phyloP scores from a whole-genome alignment of 495 filamentous ascomycete species.

The Penicillium psychrofluorescens region DNA sequence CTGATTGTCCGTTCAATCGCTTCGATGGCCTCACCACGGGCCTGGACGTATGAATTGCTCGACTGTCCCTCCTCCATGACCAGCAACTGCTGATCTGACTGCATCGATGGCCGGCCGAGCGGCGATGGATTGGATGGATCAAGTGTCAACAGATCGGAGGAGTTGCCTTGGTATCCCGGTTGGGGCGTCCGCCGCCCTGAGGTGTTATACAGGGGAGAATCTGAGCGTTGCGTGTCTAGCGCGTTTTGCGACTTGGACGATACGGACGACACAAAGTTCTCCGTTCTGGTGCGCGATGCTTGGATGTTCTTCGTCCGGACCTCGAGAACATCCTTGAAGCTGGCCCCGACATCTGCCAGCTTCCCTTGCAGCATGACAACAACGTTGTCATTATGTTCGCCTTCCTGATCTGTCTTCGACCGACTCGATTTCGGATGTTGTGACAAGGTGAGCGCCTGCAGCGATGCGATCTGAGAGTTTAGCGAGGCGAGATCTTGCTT shows the following conservation, averaged over 20 bases:
- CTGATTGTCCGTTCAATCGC: conserved; percentile 92
- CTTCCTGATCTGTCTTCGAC: conserved; percentile 66
- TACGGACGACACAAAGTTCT: conserved; percentile 91
- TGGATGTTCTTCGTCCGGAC: conserved; percentile 98
- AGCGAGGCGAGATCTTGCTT: conserved; percentile 92
- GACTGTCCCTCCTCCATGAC: conserved; percentile 91
- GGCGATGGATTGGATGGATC: conserved; percentile 63
- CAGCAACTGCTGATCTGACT: conserved; percentile 80
- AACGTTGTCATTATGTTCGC: conserved; percentile 96
- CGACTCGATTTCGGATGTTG: conserved; percentile 61
- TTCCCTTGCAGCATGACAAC: conserved; percentile 90
- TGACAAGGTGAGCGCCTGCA: conserved; percentile 64
- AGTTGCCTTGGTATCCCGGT: conserved; percentile 42
- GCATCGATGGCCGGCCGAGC: conserved; percentile 39
- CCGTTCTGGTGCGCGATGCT: conserved; percentile 81
- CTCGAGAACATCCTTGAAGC: conserved; percentile 96
- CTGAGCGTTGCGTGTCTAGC: conserved; percentile 47
- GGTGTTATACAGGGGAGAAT: conserved; percentile 81
- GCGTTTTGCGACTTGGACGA: conserved; percentile 69
- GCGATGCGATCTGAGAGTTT: conserved; percentile 74
- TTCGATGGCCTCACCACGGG: conserved; percentile 92
- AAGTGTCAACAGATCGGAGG: conserved; percentile 73
- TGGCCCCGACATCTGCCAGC: conserved; percentile 84
- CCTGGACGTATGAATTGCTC: conserved; percentile 82
- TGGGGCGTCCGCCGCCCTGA: conserved; percentile 61